phyloP scores from a whole-genome alignment of 768 basidiomycete species.

The Lactifluus pinguis region DNA sequence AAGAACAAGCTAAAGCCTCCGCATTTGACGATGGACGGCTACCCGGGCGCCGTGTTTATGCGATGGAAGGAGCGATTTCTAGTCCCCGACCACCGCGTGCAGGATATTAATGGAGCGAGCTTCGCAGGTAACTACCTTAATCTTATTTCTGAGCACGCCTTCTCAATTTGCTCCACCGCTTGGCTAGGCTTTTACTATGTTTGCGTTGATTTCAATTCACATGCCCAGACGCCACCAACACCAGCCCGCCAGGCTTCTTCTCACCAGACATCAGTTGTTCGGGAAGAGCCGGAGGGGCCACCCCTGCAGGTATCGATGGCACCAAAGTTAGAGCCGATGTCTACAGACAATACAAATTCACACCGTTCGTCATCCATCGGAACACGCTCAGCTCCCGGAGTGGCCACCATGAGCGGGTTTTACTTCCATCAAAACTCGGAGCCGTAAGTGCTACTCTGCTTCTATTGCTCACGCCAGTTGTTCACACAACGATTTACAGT shows the following conservation, averaged over 20 bases:
- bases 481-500: slow-evolving; percentile 31
- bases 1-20: slow-evolving; percentile 73
- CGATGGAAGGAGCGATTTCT: slow-evolving; percentile 95
- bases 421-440: slow-evolving; percentile 92
- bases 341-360: slow-evolving; percentile 27
- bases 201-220: slow-evolving; percentile 84
- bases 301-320: background rate
- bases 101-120: slow-evolving; percentile 90
- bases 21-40: slow-evolving; percentile 68
- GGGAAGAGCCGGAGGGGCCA: slow-evolving; percentile 19
- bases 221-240: slow-evolving; percentile 29
- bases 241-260: slow-evolving; percentile 29
- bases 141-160: background rate
- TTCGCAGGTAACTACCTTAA: slow-evolving; percentile 62
- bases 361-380: slow-evolving; percentile 38
- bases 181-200: slow-evolving; percentile 84
- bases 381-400: slow-evolving; percentile 38
- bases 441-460: slow-evolving; percentile 45
- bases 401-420: slow-evolving; percentile 80
- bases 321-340: slow-evolving; percentile 22
- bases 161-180: slow-evolving; percentile 4
- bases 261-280: slow-evolving; percentile 30
- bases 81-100: slow-evolving; percentile 88
- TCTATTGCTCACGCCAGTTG: background rate
- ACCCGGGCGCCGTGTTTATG: slow-evolving; percentile 84